Evolutionary conservation across 2,329 filamentous ascomycete species (phyloP).

Genomic region (Bertia moriformis): DNA sequence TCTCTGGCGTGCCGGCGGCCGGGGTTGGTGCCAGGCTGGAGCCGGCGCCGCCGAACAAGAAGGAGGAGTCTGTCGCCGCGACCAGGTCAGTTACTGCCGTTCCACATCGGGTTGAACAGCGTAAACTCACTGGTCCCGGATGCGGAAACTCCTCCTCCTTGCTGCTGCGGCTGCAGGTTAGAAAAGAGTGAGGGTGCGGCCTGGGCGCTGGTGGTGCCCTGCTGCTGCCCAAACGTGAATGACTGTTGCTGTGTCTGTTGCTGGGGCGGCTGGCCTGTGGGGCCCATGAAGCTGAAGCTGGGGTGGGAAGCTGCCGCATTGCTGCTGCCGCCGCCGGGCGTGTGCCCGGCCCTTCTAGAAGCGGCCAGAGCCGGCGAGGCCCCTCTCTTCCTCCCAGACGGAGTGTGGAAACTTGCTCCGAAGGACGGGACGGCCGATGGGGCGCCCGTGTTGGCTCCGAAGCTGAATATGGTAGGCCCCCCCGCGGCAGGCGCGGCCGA

Average conservation of each 20-base stretch:
- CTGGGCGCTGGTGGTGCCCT: slow-evolving; percentile 8
- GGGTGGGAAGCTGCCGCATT: slow-evolving; percentile 12
- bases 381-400: slow-evolving; percentile 7
- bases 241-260: slow-evolving; percentile 6
- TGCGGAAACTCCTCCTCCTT: slow-evolving; percentile 25
- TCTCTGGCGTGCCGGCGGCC: slow-evolving; percentile 41
- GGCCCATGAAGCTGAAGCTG: slow-evolving; percentile 22
- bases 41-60: slow-evolving; percentile 39
- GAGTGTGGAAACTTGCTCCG: slow-evolving; percentile 7
- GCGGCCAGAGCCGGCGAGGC: slow-evolving; percentile 1
- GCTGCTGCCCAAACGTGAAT: slow-evolving; percentile 3
- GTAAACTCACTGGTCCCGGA: slow-evolving; percentile 30
- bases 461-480: background rate
- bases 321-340: no score
- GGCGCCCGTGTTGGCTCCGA: slow-evolving; percentile 8
- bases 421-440: no score
- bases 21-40: no score
- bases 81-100: slow-evolving; percentile 4
- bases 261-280: slow-evolving; percentile 12
- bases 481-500: no score
- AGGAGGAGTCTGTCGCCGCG: slow-evolving; percentile 31
- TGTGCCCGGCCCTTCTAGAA: background rate
- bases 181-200: slow-evolving; percentile 15
- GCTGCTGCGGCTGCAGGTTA: slow-evolving; percentile 24
- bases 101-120: slow-evolving; percentile 16